phyloP scores from a whole-genome alignment of 768 basidiomycete species.

The Russula compacta region DNA sequence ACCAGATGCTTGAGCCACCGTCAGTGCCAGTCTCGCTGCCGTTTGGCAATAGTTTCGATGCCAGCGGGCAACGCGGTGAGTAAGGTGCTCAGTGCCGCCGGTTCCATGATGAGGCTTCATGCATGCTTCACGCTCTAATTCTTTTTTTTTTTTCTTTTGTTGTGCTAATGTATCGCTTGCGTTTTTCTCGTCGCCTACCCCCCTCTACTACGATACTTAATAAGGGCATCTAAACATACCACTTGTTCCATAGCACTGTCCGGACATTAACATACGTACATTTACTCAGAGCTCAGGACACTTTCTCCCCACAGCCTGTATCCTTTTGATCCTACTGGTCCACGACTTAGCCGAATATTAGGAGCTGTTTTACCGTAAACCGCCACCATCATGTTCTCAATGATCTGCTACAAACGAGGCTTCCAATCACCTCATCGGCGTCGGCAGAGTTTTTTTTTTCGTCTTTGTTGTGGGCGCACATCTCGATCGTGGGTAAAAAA shows the following conservation, averaged over 20 bases:
- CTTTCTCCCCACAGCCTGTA: conserved; percentile 9
- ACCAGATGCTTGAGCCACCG: background rate
- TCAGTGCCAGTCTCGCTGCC: conserved; percentile 6
- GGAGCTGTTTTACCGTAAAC: conserved; percentile 1
- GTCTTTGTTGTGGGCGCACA: background rate
- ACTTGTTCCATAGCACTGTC: conserved; percentile 10
- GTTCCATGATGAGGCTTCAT: background rate
- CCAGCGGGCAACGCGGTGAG: background rate
- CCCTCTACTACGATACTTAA: conserved; percentile 14
- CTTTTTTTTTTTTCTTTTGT: background rate
- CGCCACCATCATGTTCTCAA: background rate
- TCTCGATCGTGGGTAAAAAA: conserved; percentile 8
- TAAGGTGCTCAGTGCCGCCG: background rate
- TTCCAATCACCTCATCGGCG: background rate
- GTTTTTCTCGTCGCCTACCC: background rate
- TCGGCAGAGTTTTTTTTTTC: background rate
- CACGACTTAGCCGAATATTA: background rate
- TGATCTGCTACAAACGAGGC: background rate
- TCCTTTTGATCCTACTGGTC: background rate
- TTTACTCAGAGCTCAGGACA: background rate
- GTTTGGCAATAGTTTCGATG: conserved; percentile 8
- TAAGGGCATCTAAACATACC: conserved; percentile 12
- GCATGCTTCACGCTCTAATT: too few relatives aligned
- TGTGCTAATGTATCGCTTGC: background rate
- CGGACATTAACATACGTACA: conserved; percentile 13